A percentile compares a stretch with the other conserved stretches of the same genome.
Evolutionary conservation across 2,329 filamentous ascomycete genomes (phyloP).

Genomic region (Penicillium rolfsii): DNA sequence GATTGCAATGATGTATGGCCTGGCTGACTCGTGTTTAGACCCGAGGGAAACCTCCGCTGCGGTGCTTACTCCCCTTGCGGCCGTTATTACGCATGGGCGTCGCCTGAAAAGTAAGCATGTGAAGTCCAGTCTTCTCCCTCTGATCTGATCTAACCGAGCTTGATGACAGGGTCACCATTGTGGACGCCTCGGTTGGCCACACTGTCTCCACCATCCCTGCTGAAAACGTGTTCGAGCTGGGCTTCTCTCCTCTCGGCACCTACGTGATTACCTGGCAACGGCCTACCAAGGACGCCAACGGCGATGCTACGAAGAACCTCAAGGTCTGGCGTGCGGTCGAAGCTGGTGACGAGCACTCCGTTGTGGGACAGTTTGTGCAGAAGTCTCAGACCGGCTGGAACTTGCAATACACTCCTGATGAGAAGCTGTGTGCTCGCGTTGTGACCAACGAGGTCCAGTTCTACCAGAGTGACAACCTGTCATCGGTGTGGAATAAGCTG

Average conservation of each 20-base stretch:
- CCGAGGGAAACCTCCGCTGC: slow-evolving; percentile 92
- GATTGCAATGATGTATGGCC: neutral
- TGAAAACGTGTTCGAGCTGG: slow-evolving; percentile 87
- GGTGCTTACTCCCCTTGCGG: slow-evolving; percentile 95
- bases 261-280: slow-evolving; percentile 98
- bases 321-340: slow-evolving; percentile 92
- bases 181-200: slow-evolving; percentile 77
- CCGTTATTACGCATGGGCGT: slow-evolving; percentile 94
- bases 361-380: slow-evolving; percentile 89
- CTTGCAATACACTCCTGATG: slow-evolving; percentile 92
- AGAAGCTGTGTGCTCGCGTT: slow-evolving; percentile 86
- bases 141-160: slow-evolving; percentile 4
- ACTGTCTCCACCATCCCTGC: slow-evolving; percentile 75
- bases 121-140: neutral
- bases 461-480: slow-evolving; percentile 83
- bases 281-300: slow-evolving; percentile 86
- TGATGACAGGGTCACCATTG: slow-evolving; percentile 69
- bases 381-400: slow-evolving; percentile 97
- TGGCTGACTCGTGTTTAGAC: slow-evolving; percentile 54
- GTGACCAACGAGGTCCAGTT: slow-evolving; percentile 99
- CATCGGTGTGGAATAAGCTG: slow-evolving; percentile 92
- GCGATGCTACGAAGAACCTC: slow-evolving; percentile 92
- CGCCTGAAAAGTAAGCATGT: slow-evolving; percentile 67
- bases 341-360: slow-evolving; percentile 64
- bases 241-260: slow-evolving; percentile 88